These are phyloP conservation scores for Phytophthora lateralis DNA, from an alignment of 352 stramenopile genomes.

Conservation along the genomic window DNA sequence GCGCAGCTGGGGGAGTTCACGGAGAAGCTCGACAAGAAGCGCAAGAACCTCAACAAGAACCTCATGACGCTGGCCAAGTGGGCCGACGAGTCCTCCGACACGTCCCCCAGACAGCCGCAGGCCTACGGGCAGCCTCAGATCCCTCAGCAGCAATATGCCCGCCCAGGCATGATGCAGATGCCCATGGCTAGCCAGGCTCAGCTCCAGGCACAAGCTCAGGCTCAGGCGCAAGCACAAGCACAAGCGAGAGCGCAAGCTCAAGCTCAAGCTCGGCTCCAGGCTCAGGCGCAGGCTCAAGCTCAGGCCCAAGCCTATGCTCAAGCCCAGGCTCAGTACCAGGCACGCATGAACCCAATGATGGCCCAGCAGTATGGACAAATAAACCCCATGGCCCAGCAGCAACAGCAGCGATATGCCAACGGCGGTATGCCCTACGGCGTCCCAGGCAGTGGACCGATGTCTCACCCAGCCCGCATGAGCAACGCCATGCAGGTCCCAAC, in stretches of 20 bases:
- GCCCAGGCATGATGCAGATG: constrained; percentile 43
- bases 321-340: constrained; percentile 66
- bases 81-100: constrained; percentile 84
- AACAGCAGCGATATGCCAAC: constrained; percentile 49
- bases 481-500: constrained; percentile 33
- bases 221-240: constrained; percentile 24
- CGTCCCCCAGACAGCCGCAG: constrained; percentile 50
- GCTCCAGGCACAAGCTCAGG: constrained; percentile 31
- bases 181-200: constrained; percentile 40
- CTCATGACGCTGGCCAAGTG: constrained; percentile 90
- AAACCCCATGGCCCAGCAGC: constrained; percentile 34
- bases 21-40: constrained; percentile 89
- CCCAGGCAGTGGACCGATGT: constrained; percentile 24
- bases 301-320: constrained; percentile 51
- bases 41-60: constrained; percentile 90
- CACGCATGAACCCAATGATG: constrained; percentile 63
- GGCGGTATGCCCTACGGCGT: constrained; percentile 44
- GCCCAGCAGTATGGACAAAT: constrained; percentile 46
- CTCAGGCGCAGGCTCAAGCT: constrained; percentile 41
- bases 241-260: constrained; percentile 32
- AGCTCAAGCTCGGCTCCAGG: constrained; percentile 31
- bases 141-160: constrained; percentile 41
- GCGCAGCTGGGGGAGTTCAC: constrained; percentile 76
- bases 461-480: constrained; percentile 40
- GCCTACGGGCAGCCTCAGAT: constrained; percentile 39